Conservation (phyloP, 2,329 filamentous ascomycete genomes). For the Cadophora sp. region DNA sequence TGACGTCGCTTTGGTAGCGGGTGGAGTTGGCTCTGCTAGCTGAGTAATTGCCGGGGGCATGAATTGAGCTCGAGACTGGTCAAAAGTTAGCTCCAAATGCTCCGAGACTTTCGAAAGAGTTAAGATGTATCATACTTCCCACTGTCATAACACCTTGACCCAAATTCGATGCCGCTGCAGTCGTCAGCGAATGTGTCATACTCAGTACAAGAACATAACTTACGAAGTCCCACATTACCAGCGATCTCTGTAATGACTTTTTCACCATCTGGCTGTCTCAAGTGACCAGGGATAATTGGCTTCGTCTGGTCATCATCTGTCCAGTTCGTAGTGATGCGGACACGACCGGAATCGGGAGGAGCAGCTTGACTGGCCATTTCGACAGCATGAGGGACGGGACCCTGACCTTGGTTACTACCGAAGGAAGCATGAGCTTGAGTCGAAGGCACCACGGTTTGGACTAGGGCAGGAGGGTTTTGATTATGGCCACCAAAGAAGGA, state of each 20-base stretch:
- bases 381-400: background rate
- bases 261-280: conserved; percentile 18
- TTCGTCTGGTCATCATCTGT: conserved; percentile 20
- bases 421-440: background rate
- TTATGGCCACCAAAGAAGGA: background rate
- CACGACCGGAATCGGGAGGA: conserved; percentile 6
- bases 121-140: background rate
- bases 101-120: background rate
- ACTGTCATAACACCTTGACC: background rate
- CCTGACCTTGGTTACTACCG: background rate
- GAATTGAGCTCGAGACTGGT: background rate
- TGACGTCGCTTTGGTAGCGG: background rate
- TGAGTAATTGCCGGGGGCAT: background rate
- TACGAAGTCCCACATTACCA: conserved; percentile 16
- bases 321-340: conserved; percentile 25
- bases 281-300: conserved; percentile 26
- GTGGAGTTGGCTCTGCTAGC: background rate
- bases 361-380: background rate
- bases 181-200: background rate
- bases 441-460: background rate
- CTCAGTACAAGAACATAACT: background rate
- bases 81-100: background rate
- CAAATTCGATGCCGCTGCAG: background rate
- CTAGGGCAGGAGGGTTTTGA: background rate
- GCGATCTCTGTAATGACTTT: conserved; percentile 16